phyloP scores from a whole-genome alignment of 163 green algal genomes.

The Scenedesmus sp. region DNA sequence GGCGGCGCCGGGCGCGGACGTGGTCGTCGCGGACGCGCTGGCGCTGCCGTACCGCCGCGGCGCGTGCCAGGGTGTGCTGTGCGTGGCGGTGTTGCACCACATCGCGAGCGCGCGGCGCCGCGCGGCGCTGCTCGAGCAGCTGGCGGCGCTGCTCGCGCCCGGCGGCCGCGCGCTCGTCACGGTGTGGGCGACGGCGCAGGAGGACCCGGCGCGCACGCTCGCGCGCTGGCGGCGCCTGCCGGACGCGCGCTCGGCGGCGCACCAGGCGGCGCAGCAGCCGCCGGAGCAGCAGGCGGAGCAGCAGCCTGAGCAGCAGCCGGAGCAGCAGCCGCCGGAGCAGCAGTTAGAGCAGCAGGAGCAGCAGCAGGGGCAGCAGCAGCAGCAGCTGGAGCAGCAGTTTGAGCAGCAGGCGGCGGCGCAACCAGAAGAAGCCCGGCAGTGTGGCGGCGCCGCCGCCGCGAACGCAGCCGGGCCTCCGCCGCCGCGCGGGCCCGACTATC shows the following conservation, averaged over 20 bases:
- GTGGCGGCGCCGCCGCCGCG: background rate
- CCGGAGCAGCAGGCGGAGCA: conserved; percentile 7
- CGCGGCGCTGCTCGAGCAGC: conserved; percentile 57
- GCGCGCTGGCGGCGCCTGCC: conserved; percentile 86
- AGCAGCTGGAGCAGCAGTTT: background rate
- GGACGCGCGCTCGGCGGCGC: conserved; percentile 7
- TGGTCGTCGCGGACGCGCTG: conserved; percentile 86
- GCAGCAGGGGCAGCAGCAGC: conserved; percentile 11
- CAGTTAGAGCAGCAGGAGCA: background rate
- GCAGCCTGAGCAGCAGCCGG: background rate
- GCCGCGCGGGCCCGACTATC: conserved; percentile 78
- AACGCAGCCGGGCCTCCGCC: too few species aligned
- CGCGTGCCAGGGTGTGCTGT: conserved; percentile 88
- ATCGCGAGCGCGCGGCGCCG: conserved; percentile 79
- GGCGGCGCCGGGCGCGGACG: conserved; percentile 67
- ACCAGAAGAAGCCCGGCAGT: conserved; percentile 4
- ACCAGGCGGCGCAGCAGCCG: background rate
- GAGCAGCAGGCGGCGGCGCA: too few species aligned
- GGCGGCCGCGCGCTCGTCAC: conserved; percentile 91
- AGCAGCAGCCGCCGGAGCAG: conserved; percentile 7
- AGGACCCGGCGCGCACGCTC: conserved; percentile 83
- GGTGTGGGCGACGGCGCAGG: conserved; percentile 93
- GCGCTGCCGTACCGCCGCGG: conserved; percentile 75
- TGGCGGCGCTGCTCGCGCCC: conserved; percentile 65
- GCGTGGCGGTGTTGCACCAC: conserved; percentile 98